phyloP scores from a whole-genome alignment of 768 basidiomycete species.

The Russula ochroleuca region DNA sequence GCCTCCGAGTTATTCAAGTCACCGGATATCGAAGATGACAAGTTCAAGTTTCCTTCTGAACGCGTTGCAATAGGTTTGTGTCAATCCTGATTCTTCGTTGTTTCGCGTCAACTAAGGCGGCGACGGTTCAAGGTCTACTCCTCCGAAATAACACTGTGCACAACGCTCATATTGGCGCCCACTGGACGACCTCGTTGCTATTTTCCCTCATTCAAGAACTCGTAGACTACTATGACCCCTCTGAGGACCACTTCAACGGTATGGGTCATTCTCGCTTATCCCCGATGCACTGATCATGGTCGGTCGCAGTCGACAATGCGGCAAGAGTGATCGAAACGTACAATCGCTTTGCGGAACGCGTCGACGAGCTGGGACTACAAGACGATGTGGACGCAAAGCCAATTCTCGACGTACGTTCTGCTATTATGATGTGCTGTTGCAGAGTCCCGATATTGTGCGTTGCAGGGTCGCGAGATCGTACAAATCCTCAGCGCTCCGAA shows the following conservation, averaged over 20 bases:
- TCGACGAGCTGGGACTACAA: slow-evolving; percentile 61
- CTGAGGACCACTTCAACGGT: slow-evolving; percentile 45
- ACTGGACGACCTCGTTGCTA: slow-evolving; percentile 68
- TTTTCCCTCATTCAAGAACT: slow-evolving; percentile 76
- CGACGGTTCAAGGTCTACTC: slow-evolving; percentile 48
- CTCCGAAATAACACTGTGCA: slow-evolving; percentile 67
- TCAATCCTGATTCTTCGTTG: neutral
- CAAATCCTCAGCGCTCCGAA: slow-evolving; percentile 47
- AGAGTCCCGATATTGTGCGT: neutral
- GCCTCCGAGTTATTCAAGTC: slow-evolving; percentile 46
- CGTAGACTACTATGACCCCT: slow-evolving; percentile 46
- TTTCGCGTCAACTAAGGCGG: neutral
- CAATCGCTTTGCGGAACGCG: slow-evolving; percentile 54
- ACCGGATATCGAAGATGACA: slow-evolving; percentile 36
- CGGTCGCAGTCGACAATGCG: slow-evolving; percentile 42
- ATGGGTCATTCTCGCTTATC: slow-evolving; percentile 27
- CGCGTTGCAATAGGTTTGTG: slow-evolving; percentile 56
- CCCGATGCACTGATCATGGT: slow-evolving; percentile 25
- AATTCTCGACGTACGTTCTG: slow-evolving; percentile 64
- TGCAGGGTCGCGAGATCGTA: slow-evolving; percentile 68
- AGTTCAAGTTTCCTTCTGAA: slow-evolving; percentile 42
- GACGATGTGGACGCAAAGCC: slow-evolving; percentile 62
- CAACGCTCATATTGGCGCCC: slow-evolving; percentile 52
- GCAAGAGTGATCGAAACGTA: slow-evolving; percentile 54
- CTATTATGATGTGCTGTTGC: neutral